Conservation (phyloP, 176 grass and related monocot genomes). For the Coix lacrymajobi region DNA sequence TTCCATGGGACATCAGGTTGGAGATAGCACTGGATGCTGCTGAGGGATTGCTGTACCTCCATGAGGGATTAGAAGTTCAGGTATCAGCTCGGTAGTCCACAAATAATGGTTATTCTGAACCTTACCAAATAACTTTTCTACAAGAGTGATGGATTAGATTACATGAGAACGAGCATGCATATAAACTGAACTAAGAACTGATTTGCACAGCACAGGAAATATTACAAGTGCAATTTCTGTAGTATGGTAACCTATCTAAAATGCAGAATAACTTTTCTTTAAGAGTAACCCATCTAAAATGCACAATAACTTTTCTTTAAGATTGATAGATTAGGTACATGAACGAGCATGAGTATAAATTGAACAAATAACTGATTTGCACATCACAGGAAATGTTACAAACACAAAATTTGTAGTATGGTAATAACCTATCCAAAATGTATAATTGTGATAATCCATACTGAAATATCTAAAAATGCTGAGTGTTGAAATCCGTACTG, state of each 20-base stretch:
- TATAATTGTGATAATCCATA: not conserved
- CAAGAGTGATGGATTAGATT: not conserved
- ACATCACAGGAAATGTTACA: not conserved
- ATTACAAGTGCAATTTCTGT: not conserved
- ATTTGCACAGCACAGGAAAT: not conserved
- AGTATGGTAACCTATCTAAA: not conserved
- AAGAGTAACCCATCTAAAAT: too few species aligned
- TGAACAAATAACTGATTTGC: not conserved
- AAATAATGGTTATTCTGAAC: not conserved
- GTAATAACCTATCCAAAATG: not conserved
- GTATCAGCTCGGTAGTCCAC: slow-evolving; percentile 17
- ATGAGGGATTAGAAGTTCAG: slow-evolving; percentile 76
- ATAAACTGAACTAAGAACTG: not conserved
- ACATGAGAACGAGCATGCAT: not conserved
- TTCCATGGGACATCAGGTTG: slow-evolving; percentile 65
- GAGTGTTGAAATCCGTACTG: not conserved
- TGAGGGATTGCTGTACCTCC: slow-evolving; percentile 62
- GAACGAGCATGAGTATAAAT: not conserved
- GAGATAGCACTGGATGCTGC: slow-evolving; percentile 57
- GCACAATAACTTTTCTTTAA: not conserved
- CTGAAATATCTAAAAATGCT: not conserved
- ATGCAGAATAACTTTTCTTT: too few species aligned
- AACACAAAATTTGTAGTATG: not conserved
- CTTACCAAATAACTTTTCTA: not conserved
- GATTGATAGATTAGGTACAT: not conserved